A percentile compares a stretch with the other conserved stretches of the same genome.
These are phyloP conservation scores for Megacollybia platyphylla DNA, from an alignment of 1,284 basidiomycete genomes.

Conservation along the genomic window DNA sequence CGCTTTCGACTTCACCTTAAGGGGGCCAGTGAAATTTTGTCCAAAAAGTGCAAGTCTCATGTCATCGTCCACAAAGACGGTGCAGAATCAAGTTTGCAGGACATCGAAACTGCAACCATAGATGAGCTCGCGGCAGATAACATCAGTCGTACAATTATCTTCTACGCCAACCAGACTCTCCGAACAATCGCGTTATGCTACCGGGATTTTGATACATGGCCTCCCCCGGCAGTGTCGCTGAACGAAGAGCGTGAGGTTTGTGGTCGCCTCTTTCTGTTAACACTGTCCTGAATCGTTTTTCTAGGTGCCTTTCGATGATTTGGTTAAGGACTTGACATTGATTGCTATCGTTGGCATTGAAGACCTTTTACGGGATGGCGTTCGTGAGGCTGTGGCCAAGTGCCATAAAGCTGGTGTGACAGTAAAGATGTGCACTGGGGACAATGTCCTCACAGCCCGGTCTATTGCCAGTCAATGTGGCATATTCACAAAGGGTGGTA, in stretches of 20 bases:
- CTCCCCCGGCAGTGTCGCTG: slow-evolving; percentile 40
- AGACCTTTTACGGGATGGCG: slow-evolving; percentile 87
- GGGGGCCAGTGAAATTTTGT: slow-evolving; percentile 89
- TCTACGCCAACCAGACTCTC: slow-evolving; percentile 93
- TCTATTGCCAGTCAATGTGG: slow-evolving; percentile 95
- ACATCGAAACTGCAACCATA: slow-evolving; percentile 49
- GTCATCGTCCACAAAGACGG: slow-evolving; percentile 49
- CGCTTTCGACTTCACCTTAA: slow-evolving; percentile 77
- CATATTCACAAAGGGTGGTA: slow-evolving; percentile 83
- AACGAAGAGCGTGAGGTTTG: slow-evolving; percentile 44
- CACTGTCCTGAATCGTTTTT: background rate
- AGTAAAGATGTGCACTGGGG: slow-evolving; percentile 98
- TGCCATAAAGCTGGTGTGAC: slow-evolving; percentile 87
- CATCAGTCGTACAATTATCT: slow-evolving; percentile 84
- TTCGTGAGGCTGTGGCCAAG: slow-evolving; percentile 77
- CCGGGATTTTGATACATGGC: slow-evolving; percentile 81
- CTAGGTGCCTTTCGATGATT: slow-evolving; percentile 58
- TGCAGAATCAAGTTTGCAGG: slow-evolving; percentile 10
- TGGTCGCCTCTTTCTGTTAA: slow-evolving; percentile 1
- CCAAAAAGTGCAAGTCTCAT: slow-evolving; percentile 61
- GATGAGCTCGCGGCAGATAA: slow-evolving; percentile 62
- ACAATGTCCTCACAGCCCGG: slow-evolving; percentile 88
- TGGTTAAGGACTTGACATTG: slow-evolving; percentile 70
- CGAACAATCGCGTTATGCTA: slow-evolving; percentile 92
- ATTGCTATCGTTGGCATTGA: slow-evolving; percentile 90